A percentile compares a stretch with the other conserved stretches of the same genome.
phyloP scores from a whole-genome alignment of 2,329 filamentous ascomycete genomes.

The Alternaria panax region DNA sequence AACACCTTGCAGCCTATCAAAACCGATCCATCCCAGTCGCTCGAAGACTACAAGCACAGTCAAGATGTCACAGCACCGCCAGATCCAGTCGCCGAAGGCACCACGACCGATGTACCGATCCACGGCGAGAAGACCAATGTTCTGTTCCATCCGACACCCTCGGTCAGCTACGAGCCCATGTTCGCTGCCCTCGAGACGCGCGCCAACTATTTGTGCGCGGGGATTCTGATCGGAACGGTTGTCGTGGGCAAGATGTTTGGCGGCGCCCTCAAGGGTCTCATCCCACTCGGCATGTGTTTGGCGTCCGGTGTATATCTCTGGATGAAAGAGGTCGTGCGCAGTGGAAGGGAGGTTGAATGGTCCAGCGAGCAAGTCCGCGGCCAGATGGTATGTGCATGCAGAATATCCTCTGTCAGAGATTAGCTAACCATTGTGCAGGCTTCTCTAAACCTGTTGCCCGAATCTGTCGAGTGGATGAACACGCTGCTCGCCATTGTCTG shows the following conservation, averaged over 20 bases:
- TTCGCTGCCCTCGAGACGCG: slow-evolving; percentile 77
- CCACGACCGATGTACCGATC: slow-evolving; percentile 92
- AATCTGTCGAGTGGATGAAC: slow-evolving; percentile 95
- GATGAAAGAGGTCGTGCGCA: slow-evolving; percentile 85
- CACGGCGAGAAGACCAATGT: slow-evolving; percentile 97
- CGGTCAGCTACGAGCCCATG: slow-evolving; percentile 88
- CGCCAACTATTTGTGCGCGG: slow-evolving; percentile 73
- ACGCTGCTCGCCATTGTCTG: slow-evolving; percentile 83
- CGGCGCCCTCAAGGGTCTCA: slow-evolving; percentile 75
- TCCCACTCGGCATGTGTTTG: slow-evolving; percentile 76
- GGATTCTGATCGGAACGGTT: slow-evolving; percentile 75
- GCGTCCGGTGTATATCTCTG: slow-evolving; percentile 84
- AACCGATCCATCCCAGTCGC: slow-evolving; percentile 73
- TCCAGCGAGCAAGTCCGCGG: slow-evolving; percentile 84
- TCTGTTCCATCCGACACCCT: slow-evolving; percentile 92
- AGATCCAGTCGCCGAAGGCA: slow-evolving; percentile 80
- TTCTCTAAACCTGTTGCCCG: slow-evolving; percentile 86
- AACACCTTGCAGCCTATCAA: slow-evolving; percentile 62
- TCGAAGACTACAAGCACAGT: slow-evolving; percentile 79
- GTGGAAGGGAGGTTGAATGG: slow-evolving; percentile 87
- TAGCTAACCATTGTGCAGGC: slow-evolving; percentile 57
- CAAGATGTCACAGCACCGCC: slow-evolving; percentile 93
- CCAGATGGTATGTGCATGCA: slow-evolving; percentile 64
- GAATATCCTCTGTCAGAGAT: neutral
- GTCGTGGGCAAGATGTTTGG: slow-evolving; percentile 82